Evolutionary conservation across 2,329 filamentous ascomycete species (phyloP).

Genomic region (Thermothelomyces thermophilus): DNA sequence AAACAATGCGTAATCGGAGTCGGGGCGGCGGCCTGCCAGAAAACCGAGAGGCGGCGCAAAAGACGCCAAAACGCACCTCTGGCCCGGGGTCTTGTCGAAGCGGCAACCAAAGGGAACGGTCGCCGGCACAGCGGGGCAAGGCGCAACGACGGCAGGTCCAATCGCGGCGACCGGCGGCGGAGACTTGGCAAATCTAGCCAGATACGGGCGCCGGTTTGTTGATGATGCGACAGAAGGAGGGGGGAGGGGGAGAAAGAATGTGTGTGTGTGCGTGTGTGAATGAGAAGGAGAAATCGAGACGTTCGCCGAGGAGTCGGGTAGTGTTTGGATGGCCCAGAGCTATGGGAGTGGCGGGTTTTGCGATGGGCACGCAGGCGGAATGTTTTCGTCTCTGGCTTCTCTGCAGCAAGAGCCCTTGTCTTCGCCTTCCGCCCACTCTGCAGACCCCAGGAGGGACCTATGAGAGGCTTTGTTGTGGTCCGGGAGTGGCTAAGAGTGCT

Average conservation of each 20-base stretch:
- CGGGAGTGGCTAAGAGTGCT: constrained; percentile 28
- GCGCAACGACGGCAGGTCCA: constrained; percentile 11
- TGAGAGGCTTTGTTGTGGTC: constrained; percentile 32
- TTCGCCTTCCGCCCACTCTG: not conserved
- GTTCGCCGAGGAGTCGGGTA: constrained; percentile 1
- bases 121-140: constrained; percentile 18
- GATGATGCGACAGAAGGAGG: too few species aligned
- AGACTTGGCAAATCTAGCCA: constrained; percentile 1
- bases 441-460: constrained; percentile 16
- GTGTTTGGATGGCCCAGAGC: not conserved
- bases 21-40: constrained; percentile 20
- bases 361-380: constrained; percentile 1
- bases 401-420: too few species aligned
- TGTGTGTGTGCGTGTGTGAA: not conserved
- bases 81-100: constrained; percentile 20
- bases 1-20: constrained; percentile 19
- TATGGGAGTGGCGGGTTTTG: constrained; percentile 8
- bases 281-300: constrained; percentile 4
- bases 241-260: too few species aligned
- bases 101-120: constrained; percentile 21
- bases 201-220: constrained; percentile 1
- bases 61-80: constrained; percentile 9
- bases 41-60: constrained; percentile 21
- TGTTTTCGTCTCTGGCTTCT: constrained; percentile 5
- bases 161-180: constrained; percentile 11